A percentile compares a stretch with the other conserved stretches of the same genome.
Evolutionary conservation across 225 moss, liverwort and hornwort genomes (phyloP).

Genomic region (Physcomitrium patens): DNA sequence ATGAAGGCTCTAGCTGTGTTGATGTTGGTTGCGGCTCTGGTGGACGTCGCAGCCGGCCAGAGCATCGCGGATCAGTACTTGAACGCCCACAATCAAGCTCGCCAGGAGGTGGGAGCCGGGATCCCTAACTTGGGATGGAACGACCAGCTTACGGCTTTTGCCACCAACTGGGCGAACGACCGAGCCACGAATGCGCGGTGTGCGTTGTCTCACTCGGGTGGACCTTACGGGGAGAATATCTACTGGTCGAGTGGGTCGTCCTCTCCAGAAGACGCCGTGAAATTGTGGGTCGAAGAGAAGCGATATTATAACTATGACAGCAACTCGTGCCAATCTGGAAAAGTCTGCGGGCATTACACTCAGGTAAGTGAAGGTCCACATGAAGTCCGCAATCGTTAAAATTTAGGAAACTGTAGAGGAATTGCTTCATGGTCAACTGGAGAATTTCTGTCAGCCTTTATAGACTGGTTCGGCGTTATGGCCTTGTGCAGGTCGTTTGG

Average conservation of each 20-base stretch:
- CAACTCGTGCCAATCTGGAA: constrained; percentile 37
- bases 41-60: constrained; percentile 20
- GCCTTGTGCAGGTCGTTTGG: constrained; percentile 56
- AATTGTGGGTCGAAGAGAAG: constrained; percentile 31
- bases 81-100: constrained; percentile 41
- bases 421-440: neutral
- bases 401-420: neutral
- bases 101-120: constrained; percentile 27
- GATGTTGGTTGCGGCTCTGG: constrained; percentile 17
- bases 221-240: constrained; percentile 41
- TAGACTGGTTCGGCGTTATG: neutral
- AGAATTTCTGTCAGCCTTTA: neutral
- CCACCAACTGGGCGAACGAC: constrained; percentile 32
- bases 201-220: constrained; percentile 34
- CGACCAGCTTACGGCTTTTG: constrained; percentile 23
- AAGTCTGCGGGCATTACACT: constrained; percentile 48
- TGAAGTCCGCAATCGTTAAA: neutral
- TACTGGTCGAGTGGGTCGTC: constrained; percentile 32
- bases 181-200: constrained; percentile 23
- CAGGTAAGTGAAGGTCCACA: constrained; percentile 30
- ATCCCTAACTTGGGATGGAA: constrained; percentile 36
- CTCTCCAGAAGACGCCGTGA: constrained; percentile 36
- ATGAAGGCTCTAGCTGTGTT: constrained; percentile 24
- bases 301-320: constrained; percentile 32
- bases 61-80: constrained; percentile 31